phyloP scores from a whole-genome alignment of 495 filamentous ascomycete species.

The Xylaria longipes region DNA sequence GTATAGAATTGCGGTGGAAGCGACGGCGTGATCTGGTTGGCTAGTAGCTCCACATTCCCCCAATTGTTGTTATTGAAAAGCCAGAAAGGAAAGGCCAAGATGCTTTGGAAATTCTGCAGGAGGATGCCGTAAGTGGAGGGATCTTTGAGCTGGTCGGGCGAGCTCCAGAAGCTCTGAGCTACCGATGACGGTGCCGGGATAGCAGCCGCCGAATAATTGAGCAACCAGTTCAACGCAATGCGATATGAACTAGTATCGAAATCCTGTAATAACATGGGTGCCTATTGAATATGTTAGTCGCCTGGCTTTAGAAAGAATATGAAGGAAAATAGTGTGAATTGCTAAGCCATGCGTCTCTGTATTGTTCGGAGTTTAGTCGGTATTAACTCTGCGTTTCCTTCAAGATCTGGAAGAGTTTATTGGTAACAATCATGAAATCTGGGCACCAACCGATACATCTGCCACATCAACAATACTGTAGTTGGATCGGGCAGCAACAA shows the following conservation, averaged over 20 bases:
- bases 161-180: constrained; percentile 29
- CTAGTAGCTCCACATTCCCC: constrained; percentile 17
- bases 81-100: constrained; percentile 31
- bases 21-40: constrained; percentile 1
- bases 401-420: too few relatives aligned
- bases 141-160: constrained; percentile 16
- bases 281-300: not conserved
- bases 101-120: constrained; percentile 28
- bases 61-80: constrained; percentile 33
- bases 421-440: too few relatives aligned
- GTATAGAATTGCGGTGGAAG: constrained; percentile 28
- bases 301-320: not conserved
- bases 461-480: constrained; percentile 18
- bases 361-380: too few relatives aligned
- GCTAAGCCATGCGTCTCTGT: too few relatives aligned
- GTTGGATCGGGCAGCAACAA: constrained; percentile 25
- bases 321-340: too few relatives aligned
- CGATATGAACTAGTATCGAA: constrained; percentile 4
- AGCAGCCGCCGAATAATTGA: constrained; percentile 23
- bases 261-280: not conserved
- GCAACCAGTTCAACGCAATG: constrained; percentile 21
- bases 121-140: constrained; percentile 19
- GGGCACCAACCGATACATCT: not conserved
- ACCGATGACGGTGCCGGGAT: constrained; percentile 29
- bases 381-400: too few relatives aligned